phyloP scores from a whole-genome alignment of 2,329 filamentous ascomycete genomes.

The Neurospora sp. region DNA sequence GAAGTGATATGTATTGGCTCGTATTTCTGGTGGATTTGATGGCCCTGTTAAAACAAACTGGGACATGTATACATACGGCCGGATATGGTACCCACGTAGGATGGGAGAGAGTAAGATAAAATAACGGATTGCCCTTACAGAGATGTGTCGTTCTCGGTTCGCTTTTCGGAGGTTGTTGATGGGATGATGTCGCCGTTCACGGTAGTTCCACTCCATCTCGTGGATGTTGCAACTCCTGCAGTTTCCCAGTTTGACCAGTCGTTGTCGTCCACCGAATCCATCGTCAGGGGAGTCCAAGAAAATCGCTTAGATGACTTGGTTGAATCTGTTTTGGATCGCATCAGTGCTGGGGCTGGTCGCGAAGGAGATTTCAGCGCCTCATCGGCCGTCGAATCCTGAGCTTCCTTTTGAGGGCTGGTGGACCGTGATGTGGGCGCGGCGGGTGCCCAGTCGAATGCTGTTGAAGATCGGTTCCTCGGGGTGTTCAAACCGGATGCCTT shows the following conservation, averaged over 20 bases:
- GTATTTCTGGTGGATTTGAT: neutral
- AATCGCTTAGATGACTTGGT: conserved; percentile 41
- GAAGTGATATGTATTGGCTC: neutral
- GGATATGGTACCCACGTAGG: neutral
- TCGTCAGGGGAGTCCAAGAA: conserved; percentile 48
- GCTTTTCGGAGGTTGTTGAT: conserved; percentile 35
- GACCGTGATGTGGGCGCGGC: conserved; percentile 12
- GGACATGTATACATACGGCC: neutral
- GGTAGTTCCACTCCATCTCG: conserved; percentile 55
- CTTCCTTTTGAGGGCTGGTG: neutral
- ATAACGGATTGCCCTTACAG: conserved; percentile 32
- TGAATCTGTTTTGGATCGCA: conserved; percentile 22
- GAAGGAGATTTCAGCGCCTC: conserved; percentile 13
- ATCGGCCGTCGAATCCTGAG: conserved; percentile 1
- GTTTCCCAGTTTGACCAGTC: conserved; percentile 58
- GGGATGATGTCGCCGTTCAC: conserved; percentile 36
- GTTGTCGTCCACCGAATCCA: conserved; percentile 48
- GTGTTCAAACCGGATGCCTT: conserved; percentile 28
- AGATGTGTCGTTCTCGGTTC: conserved; percentile 34
- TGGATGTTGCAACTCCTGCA: conserved; percentile 38
- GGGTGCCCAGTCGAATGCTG: conserved; percentile 29
- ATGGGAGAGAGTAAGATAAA: neutral
- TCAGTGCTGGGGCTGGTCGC: conserved; percentile 21
- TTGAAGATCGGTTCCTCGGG: conserved; percentile 26
- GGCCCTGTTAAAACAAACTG: neutral